These are phyloP conservation scores for Malassezia arunalokei DNA, from an alignment of 1,284 basidiomycete species.

Conservation along the genomic window DNA sequence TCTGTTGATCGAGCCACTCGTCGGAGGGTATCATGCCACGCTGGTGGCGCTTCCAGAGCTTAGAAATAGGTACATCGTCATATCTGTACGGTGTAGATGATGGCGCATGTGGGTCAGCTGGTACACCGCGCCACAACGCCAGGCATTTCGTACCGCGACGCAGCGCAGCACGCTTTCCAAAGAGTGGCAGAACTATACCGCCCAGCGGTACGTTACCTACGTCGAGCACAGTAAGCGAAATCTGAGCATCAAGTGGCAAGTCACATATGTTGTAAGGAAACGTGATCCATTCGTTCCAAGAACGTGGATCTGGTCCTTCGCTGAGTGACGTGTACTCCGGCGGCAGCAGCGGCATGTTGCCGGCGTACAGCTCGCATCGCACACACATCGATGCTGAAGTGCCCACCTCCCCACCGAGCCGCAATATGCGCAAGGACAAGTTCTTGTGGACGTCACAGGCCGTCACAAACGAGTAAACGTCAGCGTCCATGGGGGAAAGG, in stretches of 20 bases:
- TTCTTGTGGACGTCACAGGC: constrained; percentile 28
- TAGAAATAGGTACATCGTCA: constrained; percentile 63
- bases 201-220: constrained; percentile 62
- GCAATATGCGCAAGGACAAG: constrained; percentile 27
- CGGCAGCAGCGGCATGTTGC: constrained; percentile 81
- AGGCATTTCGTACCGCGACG: constrained; percentile 64
- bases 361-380: constrained; percentile 74
- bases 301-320: constrained; percentile 53
- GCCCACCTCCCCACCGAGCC: constrained; percentile 23
- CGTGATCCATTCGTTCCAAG: constrained; percentile 86
- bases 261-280: constrained; percentile 83
- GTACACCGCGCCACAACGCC: constrained; percentile 65
- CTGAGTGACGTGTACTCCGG: constrained; percentile 84
- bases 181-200: constrained; percentile 75
- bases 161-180: constrained; percentile 81
- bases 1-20: constrained; percentile 88
- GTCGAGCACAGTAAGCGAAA: constrained; percentile 90
- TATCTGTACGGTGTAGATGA: constrained; percentile 58
- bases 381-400: constrained; percentile 63
- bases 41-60: constrained; percentile 93
- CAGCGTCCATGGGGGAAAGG: constrained; percentile 20
- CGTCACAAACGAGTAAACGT: constrained; percentile 38
- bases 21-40: constrained; percentile 81
- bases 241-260: constrained; percentile 70
- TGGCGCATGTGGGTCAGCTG: constrained; percentile 72